These are phyloP conservation scores for Acer yangbiense DNA, from an alignment of 345 rosid genomes.

Conservation along the genomic window DNA sequence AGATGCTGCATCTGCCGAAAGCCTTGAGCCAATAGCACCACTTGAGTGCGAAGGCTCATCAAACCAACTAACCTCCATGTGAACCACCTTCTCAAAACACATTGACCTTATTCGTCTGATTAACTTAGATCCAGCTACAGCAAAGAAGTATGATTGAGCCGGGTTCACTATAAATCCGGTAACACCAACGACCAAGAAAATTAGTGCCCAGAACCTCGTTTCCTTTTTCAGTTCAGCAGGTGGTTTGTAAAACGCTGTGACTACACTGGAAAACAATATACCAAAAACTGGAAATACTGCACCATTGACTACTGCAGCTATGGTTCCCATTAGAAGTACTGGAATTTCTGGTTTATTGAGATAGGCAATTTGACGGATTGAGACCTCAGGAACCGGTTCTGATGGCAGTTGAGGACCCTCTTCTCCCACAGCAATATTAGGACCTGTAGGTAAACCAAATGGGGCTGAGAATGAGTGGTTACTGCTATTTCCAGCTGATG, in stretches of 20 bases:
- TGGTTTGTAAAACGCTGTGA: constrained; percentile 58
- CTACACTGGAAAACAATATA: constrained; percentile 51
- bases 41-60: constrained; percentile 83
- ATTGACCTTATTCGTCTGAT: constrained; percentile 64
- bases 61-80: constrained; percentile 87
- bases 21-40: constrained; percentile 80
- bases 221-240: constrained; percentile 61
- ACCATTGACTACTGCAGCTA: constrained; percentile 56
- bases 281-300: constrained; percentile 62
- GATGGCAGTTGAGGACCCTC: constrained; percentile 25
- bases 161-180: constrained; percentile 56
- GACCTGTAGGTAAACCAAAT: constrained; percentile 58
- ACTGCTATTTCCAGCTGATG: constrained; percentile 66
- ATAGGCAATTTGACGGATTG: constrained; percentile 56
- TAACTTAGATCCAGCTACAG: constrained; percentile 69
- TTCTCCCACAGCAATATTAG: constrained; percentile 27
- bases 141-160: constrained; percentile 53
- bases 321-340: constrained; percentile 54
- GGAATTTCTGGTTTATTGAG: constrained; percentile 89
- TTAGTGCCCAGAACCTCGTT: constrained; percentile 67
- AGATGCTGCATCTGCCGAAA: constrained; percentile 80
- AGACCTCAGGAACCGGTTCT: constrained; percentile 42
- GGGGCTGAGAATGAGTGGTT: constrained; percentile 56
- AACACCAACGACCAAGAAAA: constrained; percentile 59
- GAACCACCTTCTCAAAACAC: constrained; percentile 83